phyloP scores from a whole-genome alignment of 768 basidiomycete genomes.

The Nidula microcarpa region DNA sequence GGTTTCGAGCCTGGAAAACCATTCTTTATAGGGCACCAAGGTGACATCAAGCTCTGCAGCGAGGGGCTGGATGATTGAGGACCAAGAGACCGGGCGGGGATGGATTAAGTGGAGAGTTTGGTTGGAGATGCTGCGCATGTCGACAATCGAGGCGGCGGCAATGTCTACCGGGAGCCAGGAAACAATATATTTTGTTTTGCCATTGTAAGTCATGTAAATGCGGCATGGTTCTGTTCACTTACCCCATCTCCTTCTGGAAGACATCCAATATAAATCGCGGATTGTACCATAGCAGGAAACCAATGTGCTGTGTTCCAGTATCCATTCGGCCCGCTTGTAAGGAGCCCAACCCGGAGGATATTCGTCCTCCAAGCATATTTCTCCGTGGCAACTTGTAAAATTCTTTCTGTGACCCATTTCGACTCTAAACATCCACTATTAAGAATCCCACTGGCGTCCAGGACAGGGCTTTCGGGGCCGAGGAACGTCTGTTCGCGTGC shows the following conservation, averaged over 20 bases:
- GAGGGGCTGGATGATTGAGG: background rate
- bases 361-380: conserved; percentile 20
- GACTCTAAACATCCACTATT: conserved; percentile 33
- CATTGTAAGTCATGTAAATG: background rate
- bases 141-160: conserved; percentile 24
- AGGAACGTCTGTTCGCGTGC: no score
- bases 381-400: conserved; percentile 23
- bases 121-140: conserved; percentile 12
- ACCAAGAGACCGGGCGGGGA: conserved; percentile 23
- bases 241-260: conserved; percentile 26
- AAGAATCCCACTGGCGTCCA: conserved; percentile 14
- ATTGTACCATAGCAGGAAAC: conserved; percentile 33
- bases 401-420: conserved; percentile 39
- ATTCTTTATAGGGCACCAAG: background rate
- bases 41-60: background rate
- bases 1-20: conserved; percentile 2
- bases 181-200: conserved; percentile 10
- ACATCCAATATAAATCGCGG: conserved; percentile 15
- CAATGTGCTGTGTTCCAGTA: conserved; percentile 36
- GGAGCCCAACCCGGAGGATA: conserved; percentile 34
- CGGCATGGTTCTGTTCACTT: conserved; percentile 6
- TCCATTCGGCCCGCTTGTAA: conserved; percentile 30
- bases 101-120: conserved; percentile 22
- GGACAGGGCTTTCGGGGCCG: background rate
- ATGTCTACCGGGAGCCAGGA: conserved; percentile 21